Conservation (phyloP, 805 yeast species). For the Candida pseudofarinosa region DNA sequence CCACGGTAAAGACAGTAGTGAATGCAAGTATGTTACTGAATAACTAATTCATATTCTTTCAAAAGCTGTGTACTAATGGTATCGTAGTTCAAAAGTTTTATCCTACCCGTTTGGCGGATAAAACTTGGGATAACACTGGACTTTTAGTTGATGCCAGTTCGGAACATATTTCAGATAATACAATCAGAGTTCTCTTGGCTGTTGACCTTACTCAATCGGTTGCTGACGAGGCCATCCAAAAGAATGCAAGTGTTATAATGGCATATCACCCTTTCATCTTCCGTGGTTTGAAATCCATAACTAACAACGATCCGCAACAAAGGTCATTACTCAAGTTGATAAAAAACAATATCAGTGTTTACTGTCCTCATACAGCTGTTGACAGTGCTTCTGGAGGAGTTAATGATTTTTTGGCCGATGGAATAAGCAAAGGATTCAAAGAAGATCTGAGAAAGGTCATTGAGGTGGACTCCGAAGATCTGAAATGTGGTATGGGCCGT, state of each 20-base stretch:
- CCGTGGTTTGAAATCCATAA: slow-evolving; percentile 74
- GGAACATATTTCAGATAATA: slow-evolving; percentile 14
- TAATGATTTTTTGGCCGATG: slow-evolving; percentile 83
- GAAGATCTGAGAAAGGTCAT: slow-evolving; percentile 32
- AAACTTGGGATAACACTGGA: slow-evolving; percentile 95
- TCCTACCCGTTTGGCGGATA: slow-evolving; percentile 79
- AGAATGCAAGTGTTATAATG: slow-evolving; percentile 54
- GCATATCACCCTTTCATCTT: slow-evolving; percentile 95
- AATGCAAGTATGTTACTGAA: slow-evolving; percentile 28
- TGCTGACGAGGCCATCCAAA: slow-evolving; percentile 73
- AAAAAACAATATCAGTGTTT: slow-evolving; percentile 78
- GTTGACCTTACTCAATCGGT: slow-evolving; percentile 83
- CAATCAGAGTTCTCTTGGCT: slow-evolving; percentile 55
- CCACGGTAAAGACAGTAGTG: slow-evolving; percentile 40
- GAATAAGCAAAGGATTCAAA: slow-evolving; percentile 36
- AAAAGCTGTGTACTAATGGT: slow-evolving; percentile 10
- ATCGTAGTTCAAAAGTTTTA: slow-evolving; percentile 64
- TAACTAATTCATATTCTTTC: background rate
- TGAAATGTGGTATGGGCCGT: slow-evolving; percentile 81
- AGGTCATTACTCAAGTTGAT: slow-evolving; percentile 66
- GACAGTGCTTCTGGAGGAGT: slow-evolving; percentile 94
- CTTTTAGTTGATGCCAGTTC: slow-evolving; percentile 67
- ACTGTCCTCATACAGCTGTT: slow-evolving; percentile 93
- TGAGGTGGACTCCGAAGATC: slow-evolving; percentile 38
- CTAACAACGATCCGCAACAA: slow-evolving; percentile 72